Evolutionary conservation across 129 eudicot genomes (phyloP).

Genomic region (Arctium lappa): DNA sequence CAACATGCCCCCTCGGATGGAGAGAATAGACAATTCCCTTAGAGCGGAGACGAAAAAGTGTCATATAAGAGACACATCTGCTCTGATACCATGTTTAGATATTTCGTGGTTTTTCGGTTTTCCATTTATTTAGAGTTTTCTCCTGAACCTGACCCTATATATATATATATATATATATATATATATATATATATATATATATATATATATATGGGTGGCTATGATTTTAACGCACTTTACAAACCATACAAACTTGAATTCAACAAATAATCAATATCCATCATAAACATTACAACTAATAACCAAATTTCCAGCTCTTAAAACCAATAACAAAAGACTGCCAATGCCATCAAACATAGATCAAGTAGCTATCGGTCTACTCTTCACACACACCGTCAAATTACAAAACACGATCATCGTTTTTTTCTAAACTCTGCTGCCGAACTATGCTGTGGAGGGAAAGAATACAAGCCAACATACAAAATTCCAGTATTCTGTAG

Average conservation of each 20-base stretch:
- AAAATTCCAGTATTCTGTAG: constrained; percentile 21
- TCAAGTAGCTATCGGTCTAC: neutral
- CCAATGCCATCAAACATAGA: neutral
- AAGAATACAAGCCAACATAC: constrained; percentile 3
- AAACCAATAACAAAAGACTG: neutral
- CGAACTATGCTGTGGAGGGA: neutral
- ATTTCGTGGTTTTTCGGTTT: too few species aligned
- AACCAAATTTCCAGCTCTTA: neutral
- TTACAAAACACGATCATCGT: neutral
- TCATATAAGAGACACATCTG: too few species aligned
- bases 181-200: too few species aligned
- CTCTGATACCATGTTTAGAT: too few species aligned
- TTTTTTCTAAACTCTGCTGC: constrained; percentile 18
- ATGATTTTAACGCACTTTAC: too few species aligned
- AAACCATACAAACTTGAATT: neutral
- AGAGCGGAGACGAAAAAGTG: too few species aligned
- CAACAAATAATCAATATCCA: neutral
- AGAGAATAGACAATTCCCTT: too few species aligned
- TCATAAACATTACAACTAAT: neutral
- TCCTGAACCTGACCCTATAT: too few species aligned
- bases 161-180: too few species aligned
- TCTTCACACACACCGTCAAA: neutral
- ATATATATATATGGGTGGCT: too few species aligned
- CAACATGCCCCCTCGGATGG: too few species aligned
- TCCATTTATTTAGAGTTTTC: too few species aligned